Conservation (phyloP, 352 stramenopile genomes). For the Globisporangium paddicum region DNA sequence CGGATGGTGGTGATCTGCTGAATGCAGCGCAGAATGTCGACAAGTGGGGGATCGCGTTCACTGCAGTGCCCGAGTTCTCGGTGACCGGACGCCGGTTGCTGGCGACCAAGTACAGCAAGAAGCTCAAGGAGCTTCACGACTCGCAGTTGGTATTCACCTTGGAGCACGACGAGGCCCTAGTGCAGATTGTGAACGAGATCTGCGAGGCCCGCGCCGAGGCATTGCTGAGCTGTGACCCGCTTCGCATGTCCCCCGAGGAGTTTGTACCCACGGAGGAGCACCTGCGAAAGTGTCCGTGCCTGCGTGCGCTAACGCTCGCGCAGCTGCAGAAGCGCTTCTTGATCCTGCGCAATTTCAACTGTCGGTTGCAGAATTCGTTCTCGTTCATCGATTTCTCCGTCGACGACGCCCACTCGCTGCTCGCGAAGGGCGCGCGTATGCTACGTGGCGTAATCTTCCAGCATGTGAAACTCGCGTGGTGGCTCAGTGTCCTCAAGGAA, state of each 20-base stretch:
- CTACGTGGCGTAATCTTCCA: slow-evolving; percentile 81
- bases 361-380: slow-evolving; percentile 77
- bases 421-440: slow-evolving; percentile 48
- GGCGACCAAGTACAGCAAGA: slow-evolving; percentile 61
- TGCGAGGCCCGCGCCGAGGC: slow-evolving; percentile 75
- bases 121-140: slow-evolving; percentile 53
- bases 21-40: slow-evolving; percentile 27
- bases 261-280: slow-evolving; percentile 70
- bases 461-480: slow-evolving; percentile 87
- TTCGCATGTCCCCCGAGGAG: slow-evolving; percentile 82
- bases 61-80: slow-evolving; percentile 80
- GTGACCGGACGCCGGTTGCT: slow-evolving; percentile 69
- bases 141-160: slow-evolving; percentile 64
- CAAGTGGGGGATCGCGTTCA: slow-evolving; percentile 87
- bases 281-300: slow-evolving; percentile 38
- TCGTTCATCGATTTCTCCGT: slow-evolving; percentile 84
- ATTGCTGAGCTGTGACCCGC: slow-evolving; percentile 68
- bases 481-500: slow-evolving; percentile 84
- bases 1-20: slow-evolving; percentile 8
- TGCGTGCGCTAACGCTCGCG: slow-evolving; percentile 42
- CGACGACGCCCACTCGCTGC: slow-evolving; percentile 47
- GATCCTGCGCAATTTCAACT: slow-evolving; percentile 87
- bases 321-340: slow-evolving; percentile 77
- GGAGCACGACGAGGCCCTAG: slow-evolving; percentile 68
- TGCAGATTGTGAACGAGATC: slow-evolving; percentile 81